Percentiles rank a stretch among this genome's conserved stretches.
Conservation (phyloP, 345 rosid species). For the Citrus cavaleriei region DNA sequence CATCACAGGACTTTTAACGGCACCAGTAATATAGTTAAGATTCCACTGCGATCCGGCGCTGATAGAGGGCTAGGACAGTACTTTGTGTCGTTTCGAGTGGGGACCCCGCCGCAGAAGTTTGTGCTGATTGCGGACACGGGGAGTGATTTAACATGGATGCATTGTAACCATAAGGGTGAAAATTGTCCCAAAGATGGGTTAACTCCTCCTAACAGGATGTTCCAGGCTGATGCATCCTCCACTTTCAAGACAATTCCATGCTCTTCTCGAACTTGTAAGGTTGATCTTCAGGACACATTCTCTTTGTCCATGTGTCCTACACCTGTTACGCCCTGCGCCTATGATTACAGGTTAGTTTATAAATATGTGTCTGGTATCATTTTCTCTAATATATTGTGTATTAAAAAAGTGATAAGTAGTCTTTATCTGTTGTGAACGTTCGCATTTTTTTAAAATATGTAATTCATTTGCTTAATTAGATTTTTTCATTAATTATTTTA, state of each 20-base stretch:
- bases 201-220: neutral
- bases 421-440: no score
- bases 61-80: constrained; percentile 19
- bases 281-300: neutral
- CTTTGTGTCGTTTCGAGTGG: constrained; percentile 27
- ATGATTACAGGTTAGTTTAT: constrained; percentile 18
- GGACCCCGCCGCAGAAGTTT: constrained; percentile 28
- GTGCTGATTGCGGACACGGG: constrained; percentile 26
- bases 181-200: neutral
- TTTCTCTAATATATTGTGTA: neutral
- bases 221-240: constrained; percentile 5
- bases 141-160: constrained; percentile 29
- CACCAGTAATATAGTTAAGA: neutral
- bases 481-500: no score
- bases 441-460: no score
- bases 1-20: no score
- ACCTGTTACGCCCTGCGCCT: constrained; percentile 17
- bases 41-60: constrained; percentile 24
- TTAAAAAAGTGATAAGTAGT: no score
- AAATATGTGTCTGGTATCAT: neutral
- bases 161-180: constrained; percentile 14
- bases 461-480: no score
- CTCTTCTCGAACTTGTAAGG: neutral
- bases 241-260: constrained; percentile 28
- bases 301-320: constrained; percentile 12